phyloP scores from a whole-genome alignment of 2,329 filamentous ascomycete genomes.

The Aspergillus thermomutatus region DNA sequence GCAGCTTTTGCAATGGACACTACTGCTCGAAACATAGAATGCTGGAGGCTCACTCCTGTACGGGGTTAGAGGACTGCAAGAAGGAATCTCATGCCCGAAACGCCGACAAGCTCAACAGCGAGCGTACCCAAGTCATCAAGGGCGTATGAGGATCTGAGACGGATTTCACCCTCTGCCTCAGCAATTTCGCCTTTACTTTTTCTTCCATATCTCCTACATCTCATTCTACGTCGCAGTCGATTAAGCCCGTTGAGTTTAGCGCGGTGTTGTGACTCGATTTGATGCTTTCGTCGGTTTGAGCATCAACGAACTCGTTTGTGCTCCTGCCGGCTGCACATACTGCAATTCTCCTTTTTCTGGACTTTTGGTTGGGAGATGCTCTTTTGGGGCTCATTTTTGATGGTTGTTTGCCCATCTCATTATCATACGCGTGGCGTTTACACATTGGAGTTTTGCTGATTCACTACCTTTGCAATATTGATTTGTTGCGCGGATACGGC shows the following conservation, averaged over 20 bases:
- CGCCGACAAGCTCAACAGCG: slow-evolving; percentile 83
- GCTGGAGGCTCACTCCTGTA: slow-evolving; percentile 91
- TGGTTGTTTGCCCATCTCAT: slow-evolving; percentile 3
- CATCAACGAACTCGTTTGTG: neutral
- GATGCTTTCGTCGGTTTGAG: neutral
- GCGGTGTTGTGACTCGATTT: slow-evolving; percentile 25
- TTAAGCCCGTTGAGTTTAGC: slow-evolving; percentile 26
- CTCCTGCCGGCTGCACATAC: neutral
- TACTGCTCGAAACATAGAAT: slow-evolving; percentile 95
- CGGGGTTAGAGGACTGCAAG: slow-evolving; percentile 92
- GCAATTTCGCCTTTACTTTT: slow-evolving; percentile 1
- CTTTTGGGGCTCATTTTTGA: slow-evolving; percentile 1
- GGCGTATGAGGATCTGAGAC: slow-evolving; percentile 61
- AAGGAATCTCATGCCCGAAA: slow-evolving; percentile 95
- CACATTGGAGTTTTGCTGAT: slow-evolving; percentile 16
- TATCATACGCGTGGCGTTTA: slow-evolving; percentile 27
- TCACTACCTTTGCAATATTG: slow-evolving; percentile 7
- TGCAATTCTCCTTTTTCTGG: slow-evolving; percentile 1
- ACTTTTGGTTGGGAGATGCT: slow-evolving; percentile 12
- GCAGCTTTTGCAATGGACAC: slow-evolving; percentile 87
- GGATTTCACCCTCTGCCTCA: neutral
- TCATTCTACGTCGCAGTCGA: slow-evolving; percentile 11
- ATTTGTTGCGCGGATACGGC: slow-evolving; percentile 8
- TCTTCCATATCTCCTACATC: slow-evolving; percentile 10
- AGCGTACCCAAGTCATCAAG: slow-evolving; percentile 91